Conservation (phyloP, 352 stramenopile genomes). For the Phytophthora ramorum region DNA sequence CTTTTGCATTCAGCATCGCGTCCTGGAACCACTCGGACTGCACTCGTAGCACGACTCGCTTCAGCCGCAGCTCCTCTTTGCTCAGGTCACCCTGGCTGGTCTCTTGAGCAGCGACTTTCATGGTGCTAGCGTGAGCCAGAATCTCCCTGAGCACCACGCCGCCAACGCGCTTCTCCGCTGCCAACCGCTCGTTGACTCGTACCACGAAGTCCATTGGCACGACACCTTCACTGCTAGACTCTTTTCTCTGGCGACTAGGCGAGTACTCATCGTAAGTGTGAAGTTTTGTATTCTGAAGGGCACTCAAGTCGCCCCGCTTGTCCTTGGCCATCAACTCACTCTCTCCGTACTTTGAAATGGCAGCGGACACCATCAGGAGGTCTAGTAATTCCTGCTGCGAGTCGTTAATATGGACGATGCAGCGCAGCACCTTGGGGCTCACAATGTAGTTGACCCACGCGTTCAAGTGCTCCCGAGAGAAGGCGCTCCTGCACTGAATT, state of each 20-base stretch:
- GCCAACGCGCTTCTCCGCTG: slow-evolving; percentile 35
- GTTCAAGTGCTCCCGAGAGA: slow-evolving; percentile 34
- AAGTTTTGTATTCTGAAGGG: slow-evolving; percentile 42
- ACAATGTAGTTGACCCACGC: slow-evolving; percentile 48
- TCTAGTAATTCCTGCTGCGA: slow-evolving; percentile 38
- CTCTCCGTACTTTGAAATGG: slow-evolving; percentile 51
- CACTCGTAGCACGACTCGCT: slow-evolving; percentile 39
- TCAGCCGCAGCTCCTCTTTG: slow-evolving; percentile 29
- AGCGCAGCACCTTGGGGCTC: slow-evolving; percentile 38
- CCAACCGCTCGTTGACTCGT: slow-evolving; percentile 42
- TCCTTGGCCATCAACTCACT: slow-evolving; percentile 39
- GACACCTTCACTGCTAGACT: slow-evolving; percentile 14
- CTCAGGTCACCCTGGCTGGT: slow-evolving; percentile 18
- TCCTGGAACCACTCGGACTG: slow-evolving; percentile 51
- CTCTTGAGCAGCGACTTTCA: slow-evolving; percentile 18
- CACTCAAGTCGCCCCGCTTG: slow-evolving; percentile 35
- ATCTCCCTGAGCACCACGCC: slow-evolving; percentile 42
- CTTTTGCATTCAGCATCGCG: slow-evolving; percentile 42
- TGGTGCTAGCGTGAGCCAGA: slow-evolving; percentile 33
- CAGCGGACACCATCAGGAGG: slow-evolving; percentile 43
- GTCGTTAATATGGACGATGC: slow-evolving; percentile 21
- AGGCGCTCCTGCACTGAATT: slow-evolving; percentile 35
- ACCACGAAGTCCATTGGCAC: slow-evolving; percentile 47
- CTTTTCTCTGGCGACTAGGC: slow-evolving; percentile 19
- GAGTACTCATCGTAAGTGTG: slow-evolving; percentile 38